A percentile compares a stretch with the other conserved stretches of the same genome.
These are phyloP conservation scores for Jackrogersella minutella DNA, from an alignment of 495 filamentous ascomycete species.

Conservation along the genomic window DNA sequence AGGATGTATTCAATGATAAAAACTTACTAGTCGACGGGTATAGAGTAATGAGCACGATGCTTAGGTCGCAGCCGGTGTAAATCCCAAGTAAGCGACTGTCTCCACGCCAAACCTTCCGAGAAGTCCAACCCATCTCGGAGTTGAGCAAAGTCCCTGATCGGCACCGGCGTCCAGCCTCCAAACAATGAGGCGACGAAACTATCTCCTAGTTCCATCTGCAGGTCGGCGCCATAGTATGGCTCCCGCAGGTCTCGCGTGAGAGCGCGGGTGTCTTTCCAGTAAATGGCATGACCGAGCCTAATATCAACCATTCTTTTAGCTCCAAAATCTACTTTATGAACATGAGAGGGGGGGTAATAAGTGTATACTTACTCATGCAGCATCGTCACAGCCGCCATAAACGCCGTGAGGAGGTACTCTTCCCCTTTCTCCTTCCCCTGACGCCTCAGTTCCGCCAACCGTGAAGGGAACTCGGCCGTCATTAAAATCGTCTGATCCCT, in stretches of 20 bases:
- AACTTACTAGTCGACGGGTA: conserved; percentile 50
- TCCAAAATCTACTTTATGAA: not conserved
- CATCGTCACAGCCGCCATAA: conserved; percentile 51
- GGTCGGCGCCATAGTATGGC: conserved; percentile 50
- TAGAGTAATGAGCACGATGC: conserved; percentile 49
- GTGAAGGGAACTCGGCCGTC: conserved; percentile 45
- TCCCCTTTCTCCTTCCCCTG: conserved; percentile 43
- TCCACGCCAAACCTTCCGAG: conserved; percentile 48
- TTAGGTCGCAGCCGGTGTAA: conserved; percentile 45
- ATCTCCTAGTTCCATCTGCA: conserved; percentile 55
- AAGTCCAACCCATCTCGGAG: conserved; percentile 36
- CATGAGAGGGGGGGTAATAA: not conserved
- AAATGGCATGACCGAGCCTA: conserved; percentile 50
- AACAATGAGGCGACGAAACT: conserved; percentile 51
- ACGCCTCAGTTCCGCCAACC: conserved; percentile 39
- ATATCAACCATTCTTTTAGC: conserved; percentile 5
- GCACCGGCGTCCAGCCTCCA: conserved; percentile 51
- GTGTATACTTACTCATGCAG: conserved; percentile 48
- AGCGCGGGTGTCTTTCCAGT: conserved; percentile 50
- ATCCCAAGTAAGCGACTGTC: conserved; percentile 48
- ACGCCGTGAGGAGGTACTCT: conserved; percentile 51
- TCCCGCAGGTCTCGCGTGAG: conserved; percentile 45
- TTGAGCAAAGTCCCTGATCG: conserved; percentile 27
- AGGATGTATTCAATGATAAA: not conserved
- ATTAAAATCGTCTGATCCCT: conserved; percentile 45